Percentiles rank a stretch among this genome's conserved stretches.
phyloP scores from a whole-genome alignment of 75 land plant species.

The Selaginella moellendorffii region DNA sequence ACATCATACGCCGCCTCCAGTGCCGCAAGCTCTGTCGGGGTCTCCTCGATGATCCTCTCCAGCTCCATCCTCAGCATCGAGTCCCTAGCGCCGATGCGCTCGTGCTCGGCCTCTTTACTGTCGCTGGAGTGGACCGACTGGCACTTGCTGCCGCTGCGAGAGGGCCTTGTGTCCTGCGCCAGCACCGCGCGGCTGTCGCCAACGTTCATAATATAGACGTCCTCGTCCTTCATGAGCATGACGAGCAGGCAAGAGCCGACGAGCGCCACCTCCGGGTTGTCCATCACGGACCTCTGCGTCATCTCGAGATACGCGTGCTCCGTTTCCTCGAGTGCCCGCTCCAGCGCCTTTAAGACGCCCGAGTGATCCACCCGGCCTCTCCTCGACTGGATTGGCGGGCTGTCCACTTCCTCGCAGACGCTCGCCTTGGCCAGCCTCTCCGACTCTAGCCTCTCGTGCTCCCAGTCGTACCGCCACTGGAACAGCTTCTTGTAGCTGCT shows the following conservation, averaged over 20 bases:
- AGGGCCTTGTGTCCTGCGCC: not conserved
- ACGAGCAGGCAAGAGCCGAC: conserved; percentile 2
- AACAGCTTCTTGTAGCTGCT: not conserved
- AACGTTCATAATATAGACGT: conserved; percentile 8
- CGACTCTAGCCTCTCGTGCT: not conserved
- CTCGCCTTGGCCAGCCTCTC: not conserved
- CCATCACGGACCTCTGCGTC: not conserved
- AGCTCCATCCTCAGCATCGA: conserved; percentile 16
- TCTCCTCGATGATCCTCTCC: conserved; percentile 5
- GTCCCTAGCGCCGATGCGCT: conserved; percentile 13
- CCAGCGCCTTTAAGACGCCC: not conserved
- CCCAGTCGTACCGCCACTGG: conserved; percentile 8
- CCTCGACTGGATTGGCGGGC: not conserved
- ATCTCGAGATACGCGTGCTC: conserved; percentile 2
- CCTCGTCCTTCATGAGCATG: conserved; percentile 8
- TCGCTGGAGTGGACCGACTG: not conserved
- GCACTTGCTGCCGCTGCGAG: not conserved
- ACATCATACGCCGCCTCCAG: not conserved
- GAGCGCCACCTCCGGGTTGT: conserved; percentile 4
- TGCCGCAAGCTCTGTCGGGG: conserved; percentile 5
- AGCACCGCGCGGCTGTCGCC: not conserved
- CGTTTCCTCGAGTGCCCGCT: not conserved
- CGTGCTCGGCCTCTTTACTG: not conserved
- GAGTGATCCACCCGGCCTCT: not conserved
- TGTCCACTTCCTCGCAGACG: not conserved